Evolutionary conservation across 495 filamentous ascomycete species (phyloP).

Genomic region (Hyaloscypha finlandica): DNA sequence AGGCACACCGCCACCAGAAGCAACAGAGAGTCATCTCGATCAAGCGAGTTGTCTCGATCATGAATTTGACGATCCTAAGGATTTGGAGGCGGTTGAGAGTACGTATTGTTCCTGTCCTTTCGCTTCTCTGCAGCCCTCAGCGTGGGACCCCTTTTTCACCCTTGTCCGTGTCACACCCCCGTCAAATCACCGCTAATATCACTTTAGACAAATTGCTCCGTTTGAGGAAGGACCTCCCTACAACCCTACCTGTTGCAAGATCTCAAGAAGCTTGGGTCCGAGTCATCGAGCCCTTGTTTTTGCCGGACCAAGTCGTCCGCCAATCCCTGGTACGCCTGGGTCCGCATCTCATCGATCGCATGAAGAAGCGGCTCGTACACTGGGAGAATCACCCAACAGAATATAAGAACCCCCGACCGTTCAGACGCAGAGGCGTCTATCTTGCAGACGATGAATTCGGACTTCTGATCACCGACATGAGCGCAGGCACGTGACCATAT

Average conservation of each 20-base stretch:
- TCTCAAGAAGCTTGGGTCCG: conserved; percentile 20
- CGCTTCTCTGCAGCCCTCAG: neutral
- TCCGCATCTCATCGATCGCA: conserved; percentile 30
- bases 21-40: conserved; percentile 16
- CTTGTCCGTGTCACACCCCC: neutral
- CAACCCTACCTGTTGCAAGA: conserved; percentile 20
- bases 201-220: conserved; percentile 31
- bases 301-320: conserved; percentile 23
- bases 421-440: conserved; percentile 55
- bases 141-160: neutral
- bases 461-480: conserved; percentile 83
- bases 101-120: neutral
- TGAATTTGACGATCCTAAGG: neutral
- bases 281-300: conserved; percentile 27
- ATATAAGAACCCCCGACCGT: conserved; percentile 36
- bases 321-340: conserved; percentile 32
- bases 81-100: conserved; percentile 20
- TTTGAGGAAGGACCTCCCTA: conserved; percentile 31
- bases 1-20: conserved; percentile 27
- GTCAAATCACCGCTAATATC: conserved; percentile 7
- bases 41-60: conserved; percentile 10
- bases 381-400: conserved; percentile 36
- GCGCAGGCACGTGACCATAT: conserved; percentile 34
- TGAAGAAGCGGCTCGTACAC: conserved; percentile 51
- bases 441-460: conserved; percentile 64